phyloP scores from a whole-genome alignment of 208 protist species.

The Crithidia sp. region DNA sequence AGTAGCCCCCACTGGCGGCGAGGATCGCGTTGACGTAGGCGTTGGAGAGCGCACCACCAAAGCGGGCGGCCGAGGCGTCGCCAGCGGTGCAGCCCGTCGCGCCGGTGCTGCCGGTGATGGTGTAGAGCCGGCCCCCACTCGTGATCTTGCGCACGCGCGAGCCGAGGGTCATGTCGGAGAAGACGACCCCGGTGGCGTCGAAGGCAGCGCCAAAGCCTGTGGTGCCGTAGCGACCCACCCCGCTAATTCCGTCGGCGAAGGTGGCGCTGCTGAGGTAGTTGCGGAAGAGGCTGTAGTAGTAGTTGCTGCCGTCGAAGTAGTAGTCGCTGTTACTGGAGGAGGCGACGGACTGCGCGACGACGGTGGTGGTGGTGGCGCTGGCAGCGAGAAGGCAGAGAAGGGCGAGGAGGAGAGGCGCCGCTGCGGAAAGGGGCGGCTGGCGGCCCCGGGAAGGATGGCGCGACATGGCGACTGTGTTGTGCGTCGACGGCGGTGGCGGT shows the following conservation, averaged over 20 bases:
- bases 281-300: slow-evolving; percentile 45
- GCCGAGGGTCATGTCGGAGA: slow-evolving; percentile 61
- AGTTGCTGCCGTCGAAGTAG: slow-evolving; percentile 29
- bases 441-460: background rate
- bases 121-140: slow-evolving; percentile 28
- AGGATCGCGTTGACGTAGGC: slow-evolving; percentile 32
- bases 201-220: slow-evolving; percentile 28
- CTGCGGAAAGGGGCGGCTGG: background rate
- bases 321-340: slow-evolving; percentile 15
- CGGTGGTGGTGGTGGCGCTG: background rate
- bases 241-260: slow-evolving; percentile 44
- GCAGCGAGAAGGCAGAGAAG: background rate
- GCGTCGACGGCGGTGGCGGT: background rate
- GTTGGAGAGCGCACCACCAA: slow-evolving; percentile 33
- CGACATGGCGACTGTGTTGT: too few species aligned
- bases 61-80: slow-evolving; percentile 21
- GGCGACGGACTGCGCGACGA: slow-evolving; percentile 2
- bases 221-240: slow-evolving; percentile 49
- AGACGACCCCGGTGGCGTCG: slow-evolving; percentile 27
- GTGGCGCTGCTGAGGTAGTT: background rate
- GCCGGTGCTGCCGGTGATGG: slow-evolving; percentile 46
- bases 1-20: slow-evolving; percentile 21
- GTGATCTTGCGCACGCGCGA: slow-evolving; percentile 55
- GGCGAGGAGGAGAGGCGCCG: slow-evolving; percentile 4
- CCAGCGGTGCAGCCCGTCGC: slow-evolving; percentile 39